Conservation (phyloP, 2,329 filamentous ascomycete genomes). For the Sordariomycetes sp. region DNA sequence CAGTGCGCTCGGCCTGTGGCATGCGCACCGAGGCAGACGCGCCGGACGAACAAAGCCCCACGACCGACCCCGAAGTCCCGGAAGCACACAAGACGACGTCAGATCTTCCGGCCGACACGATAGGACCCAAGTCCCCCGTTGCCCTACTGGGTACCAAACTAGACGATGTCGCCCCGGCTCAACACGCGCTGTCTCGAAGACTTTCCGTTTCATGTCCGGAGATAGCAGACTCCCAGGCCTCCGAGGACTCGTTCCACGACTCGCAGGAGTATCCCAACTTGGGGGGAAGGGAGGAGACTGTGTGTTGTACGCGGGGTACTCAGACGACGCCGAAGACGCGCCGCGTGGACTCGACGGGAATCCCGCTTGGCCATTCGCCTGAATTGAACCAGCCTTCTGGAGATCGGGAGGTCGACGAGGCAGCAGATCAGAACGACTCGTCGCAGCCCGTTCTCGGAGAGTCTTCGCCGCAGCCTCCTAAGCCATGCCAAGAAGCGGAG, state of each 20-base stretch:
- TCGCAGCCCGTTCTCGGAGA: neutral
- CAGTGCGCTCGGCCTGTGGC: too few relatives aligned
- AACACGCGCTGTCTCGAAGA: neutral
- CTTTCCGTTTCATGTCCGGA: neutral
- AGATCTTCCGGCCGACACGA: neutral
- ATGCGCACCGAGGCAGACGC: too few relatives aligned
- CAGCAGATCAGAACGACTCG: neutral
- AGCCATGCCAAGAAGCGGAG: neutral
- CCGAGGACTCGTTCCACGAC: neutral
- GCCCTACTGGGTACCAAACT: neutral
- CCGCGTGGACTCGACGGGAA: neutral
- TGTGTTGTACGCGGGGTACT: neutral
- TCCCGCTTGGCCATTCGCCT: neutral
- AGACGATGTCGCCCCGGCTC: neutral
- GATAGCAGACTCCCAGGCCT: slow-evolving; percentile 1
- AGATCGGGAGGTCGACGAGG: neutral
- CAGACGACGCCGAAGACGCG: neutral
- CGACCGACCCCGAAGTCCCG: too few relatives aligned
- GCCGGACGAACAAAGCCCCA: too few relatives aligned
- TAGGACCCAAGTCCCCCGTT: neutral
- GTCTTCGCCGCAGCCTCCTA: neutral
- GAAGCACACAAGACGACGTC: neutral
- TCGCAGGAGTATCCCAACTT: neutral
- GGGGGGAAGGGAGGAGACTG: neutral
- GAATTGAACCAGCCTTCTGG: neutral